phyloP scores from a whole-genome alignment of 257 asterid species.

The Osmanthus fragrans region DNA sequence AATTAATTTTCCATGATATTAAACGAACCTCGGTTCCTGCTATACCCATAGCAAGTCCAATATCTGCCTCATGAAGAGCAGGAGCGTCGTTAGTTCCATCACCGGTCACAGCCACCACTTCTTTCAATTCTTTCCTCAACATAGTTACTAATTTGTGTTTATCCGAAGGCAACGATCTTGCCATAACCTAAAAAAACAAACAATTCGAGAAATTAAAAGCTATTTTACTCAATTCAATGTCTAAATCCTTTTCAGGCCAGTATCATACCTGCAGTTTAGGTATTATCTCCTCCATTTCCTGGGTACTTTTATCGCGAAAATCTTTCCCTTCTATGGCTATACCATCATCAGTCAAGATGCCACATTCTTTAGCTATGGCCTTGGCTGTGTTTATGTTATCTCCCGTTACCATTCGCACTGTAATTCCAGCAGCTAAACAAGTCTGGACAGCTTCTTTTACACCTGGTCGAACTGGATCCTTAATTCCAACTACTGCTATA shows the following conservation, averaged over 20 bases:
- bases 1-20: not conserved
- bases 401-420: conserved; percentile 82
- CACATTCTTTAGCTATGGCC: conserved; percentile 85
- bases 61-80: conserved; percentile 64
- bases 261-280: conserved; percentile 68
- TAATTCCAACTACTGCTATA: conserved; percentile 67
- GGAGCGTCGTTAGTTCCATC: conserved; percentile 65
- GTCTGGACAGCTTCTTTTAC: conserved; percentile 74
- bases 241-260: not conserved
- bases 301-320: conserved; percentile 51
- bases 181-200: conserved; percentile 53
- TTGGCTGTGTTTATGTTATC: conserved; percentile 82
- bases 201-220: not conserved
- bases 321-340: conserved; percentile 73
- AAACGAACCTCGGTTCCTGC: conserved; percentile 57
- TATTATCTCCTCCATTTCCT: conserved; percentile 60
- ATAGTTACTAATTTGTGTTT: conserved; percentile 67
- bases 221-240: conserved; percentile 1
- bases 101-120: conserved; percentile 73
- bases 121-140: conserved; percentile 58
- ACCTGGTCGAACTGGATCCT: conserved; percentile 79
- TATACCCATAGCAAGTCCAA: conserved; percentile 63
- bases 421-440: conserved; percentile 75
- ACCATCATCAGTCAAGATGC: conserved; percentile 70
- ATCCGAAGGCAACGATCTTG: conserved; percentile 71